These are phyloP conservation scores for Aspergillus kassunensis DNA, from an alignment of 495 filamentous ascomycete species.

Conservation along the genomic window DNA sequence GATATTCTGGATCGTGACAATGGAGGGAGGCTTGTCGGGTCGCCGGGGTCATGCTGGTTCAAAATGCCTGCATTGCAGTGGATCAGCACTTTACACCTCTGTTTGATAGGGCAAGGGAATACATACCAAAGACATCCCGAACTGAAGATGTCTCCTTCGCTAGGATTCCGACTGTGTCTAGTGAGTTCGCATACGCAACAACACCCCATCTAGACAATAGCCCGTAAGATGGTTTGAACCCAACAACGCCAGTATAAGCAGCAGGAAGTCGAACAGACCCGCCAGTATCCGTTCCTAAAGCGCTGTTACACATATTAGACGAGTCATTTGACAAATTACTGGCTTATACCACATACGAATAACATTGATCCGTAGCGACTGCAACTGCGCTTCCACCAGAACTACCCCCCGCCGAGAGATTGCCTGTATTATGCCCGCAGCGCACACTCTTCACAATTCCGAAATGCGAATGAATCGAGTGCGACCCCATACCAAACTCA, in stretches of 20 bases:
- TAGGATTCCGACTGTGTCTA: slow-evolving; percentile 90
- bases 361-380: slow-evolving; percentile 65
- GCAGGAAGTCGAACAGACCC: slow-evolving; percentile 90
- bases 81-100: slow-evolving; percentile 1
- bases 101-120: not conserved
- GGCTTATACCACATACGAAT: slow-evolving; percentile 46
- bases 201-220: slow-evolving; percentile 83
- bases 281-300: slow-evolving; percentile 92
- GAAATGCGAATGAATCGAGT: slow-evolving; percentile 71
- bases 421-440: slow-evolving; percentile 19
- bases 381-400: slow-evolving; percentile 92
- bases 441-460: slow-evolving; percentile 57
- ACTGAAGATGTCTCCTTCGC: slow-evolving; percentile 47
- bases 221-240: slow-evolving; percentile 93
- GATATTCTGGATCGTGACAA: slow-evolving; percentile 47
- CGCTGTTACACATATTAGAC: slow-evolving; percentile 35
- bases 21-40: slow-evolving; percentile 69
- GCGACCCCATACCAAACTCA: slow-evolving; percentile 98
- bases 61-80: slow-evolving; percentile 34
- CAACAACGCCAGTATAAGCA: slow-evolving; percentile 80
- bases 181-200: slow-evolving; percentile 88
- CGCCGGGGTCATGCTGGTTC: slow-evolving; percentile 61
- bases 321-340: slow-evolving; percentile 1
- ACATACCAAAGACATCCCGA: slow-evolving; percentile 52
- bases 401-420: slow-evolving; percentile 78